Conservation (phyloP, 345 rosid species). For the Hevea brasiliensis region DNA sequence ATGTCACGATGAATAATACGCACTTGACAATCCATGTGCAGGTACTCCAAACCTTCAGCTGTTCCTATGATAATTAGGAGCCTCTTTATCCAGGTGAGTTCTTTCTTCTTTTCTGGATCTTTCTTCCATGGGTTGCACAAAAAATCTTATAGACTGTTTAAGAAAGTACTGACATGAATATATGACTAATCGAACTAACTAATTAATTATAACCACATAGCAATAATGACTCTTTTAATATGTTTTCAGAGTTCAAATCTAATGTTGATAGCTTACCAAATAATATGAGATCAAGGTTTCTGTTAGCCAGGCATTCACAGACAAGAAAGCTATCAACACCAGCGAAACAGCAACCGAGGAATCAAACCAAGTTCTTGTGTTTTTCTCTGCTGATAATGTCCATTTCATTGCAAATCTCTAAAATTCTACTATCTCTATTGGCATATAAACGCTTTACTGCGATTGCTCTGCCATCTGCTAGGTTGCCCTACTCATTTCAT, state of each 20-base stretch:
- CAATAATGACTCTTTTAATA: neutral
- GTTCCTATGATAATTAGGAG: constrained; percentile 46
- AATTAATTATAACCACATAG: neutral
- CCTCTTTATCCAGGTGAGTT: constrained; percentile 48
- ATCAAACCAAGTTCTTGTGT: constrained; percentile 60
- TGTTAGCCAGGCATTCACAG: constrained; percentile 54
- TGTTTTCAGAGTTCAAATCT: neutral
- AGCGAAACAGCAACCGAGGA: constrained; percentile 65
- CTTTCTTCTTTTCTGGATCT: constrained; percentile 58
- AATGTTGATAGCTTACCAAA: constrained; percentile 42
- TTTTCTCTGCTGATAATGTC: constrained; percentile 59
- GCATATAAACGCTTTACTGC: constrained; percentile 55
- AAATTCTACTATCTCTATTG: constrained; percentile 25
- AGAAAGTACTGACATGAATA: neutral
- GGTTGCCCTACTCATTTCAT: constrained; percentile 44
- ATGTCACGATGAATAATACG: constrained; percentile 56
- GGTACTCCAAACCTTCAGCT: constrained; percentile 57
- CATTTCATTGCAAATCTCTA: constrained; percentile 53
- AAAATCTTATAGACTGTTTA: neutral
- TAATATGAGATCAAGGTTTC: constrained; percentile 51
- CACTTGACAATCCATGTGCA: constrained; percentile 36
- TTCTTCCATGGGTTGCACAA: constrained; percentile 24
- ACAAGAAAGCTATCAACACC: constrained; percentile 50
- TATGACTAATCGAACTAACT: too few relatives aligned
- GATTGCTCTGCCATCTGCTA: constrained; percentile 67